Percentiles rank a stretch among this genome's conserved stretches.
These are phyloP conservation scores for Aspergillus avenaceus DNA, from an alignment of 495 filamentous ascomycete genomes.

Conservation along the genomic window DNA sequence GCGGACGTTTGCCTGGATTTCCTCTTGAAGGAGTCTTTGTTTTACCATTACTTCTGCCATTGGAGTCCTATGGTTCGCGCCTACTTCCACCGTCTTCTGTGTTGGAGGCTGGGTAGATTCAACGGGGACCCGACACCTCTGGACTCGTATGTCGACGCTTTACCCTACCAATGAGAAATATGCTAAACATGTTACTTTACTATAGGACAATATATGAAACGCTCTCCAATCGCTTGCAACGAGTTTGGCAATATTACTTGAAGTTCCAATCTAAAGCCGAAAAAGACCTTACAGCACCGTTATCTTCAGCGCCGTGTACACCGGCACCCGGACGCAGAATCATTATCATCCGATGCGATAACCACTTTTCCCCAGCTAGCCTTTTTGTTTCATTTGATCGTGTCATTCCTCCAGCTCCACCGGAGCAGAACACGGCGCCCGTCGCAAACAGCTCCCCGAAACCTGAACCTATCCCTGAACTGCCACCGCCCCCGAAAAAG, in stretches of 20 bases:
- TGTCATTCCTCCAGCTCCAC: conserved; percentile 41
- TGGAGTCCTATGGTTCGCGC: conserved; percentile 99
- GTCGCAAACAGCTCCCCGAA: conserved; percentile 36
- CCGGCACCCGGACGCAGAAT: conserved; percentile 90
- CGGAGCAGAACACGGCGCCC: conserved; percentile 34
- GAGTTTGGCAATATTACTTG: conserved; percentile 75
- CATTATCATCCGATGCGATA: conserved; percentile 86
- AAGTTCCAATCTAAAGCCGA: conserved; percentile 61
- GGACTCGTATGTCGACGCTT: conserved; percentile 58
- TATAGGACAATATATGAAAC: conserved; percentile 58
- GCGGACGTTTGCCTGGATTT: conserved; percentile 70
- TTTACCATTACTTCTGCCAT: conserved; percentile 85
- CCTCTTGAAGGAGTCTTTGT: conserved; percentile 72
- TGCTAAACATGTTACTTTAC: conserved; percentile 2
- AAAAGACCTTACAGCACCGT: conserved; percentile 47
- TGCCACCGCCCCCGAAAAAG: conserved; percentile 46
- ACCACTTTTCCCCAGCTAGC: conserved; percentile 52
- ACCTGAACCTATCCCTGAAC: conserved; percentile 21
- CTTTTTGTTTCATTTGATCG: conserved; percentile 66
- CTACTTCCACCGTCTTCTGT: conserved; percentile 90
- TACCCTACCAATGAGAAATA: neutral
- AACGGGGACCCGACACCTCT: conserved; percentile 61
- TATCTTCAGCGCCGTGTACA: conserved; percentile 76
- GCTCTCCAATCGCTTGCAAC: conserved; percentile 64
- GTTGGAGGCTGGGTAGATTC: conserved; percentile 86